Percentiles rank a stretch among this genome's conserved stretches.
phyloP scores from a whole-genome alignment of 2,329 filamentous ascomycete genomes.

The Fusarium nygamai region DNA sequence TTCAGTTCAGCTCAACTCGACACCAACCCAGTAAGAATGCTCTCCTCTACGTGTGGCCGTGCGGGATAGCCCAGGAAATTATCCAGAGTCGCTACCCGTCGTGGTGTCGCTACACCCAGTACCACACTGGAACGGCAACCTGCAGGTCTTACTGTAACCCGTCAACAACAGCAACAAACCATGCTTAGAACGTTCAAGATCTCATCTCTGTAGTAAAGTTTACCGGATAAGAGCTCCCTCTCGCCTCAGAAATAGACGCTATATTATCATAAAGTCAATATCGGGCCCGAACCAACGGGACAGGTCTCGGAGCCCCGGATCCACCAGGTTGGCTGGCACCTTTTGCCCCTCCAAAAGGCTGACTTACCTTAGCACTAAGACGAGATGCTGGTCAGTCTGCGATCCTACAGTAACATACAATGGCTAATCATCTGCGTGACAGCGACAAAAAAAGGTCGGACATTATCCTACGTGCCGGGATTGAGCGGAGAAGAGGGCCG shows the following conservation, averaged over 20 bases:
- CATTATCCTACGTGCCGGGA: slow-evolving; percentile 24
- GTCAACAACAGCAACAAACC: not conserved
- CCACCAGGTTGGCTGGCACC: not conserved
- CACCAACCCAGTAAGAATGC: not conserved
- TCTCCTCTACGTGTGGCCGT: not conserved
- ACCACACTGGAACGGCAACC: slow-evolving; percentile 13
- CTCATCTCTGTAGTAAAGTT: not conserved
- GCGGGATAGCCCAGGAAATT: slow-evolving; percentile 14
- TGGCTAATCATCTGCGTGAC: not conserved
- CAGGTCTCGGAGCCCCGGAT: not conserved
- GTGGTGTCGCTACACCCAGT: slow-evolving; percentile 10
- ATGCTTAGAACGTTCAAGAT: not conserved
- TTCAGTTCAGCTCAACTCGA: not conserved
- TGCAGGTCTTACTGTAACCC: not conserved
- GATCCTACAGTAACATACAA: slow-evolving; percentile 24
- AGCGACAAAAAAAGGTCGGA: slow-evolving; percentile 25
- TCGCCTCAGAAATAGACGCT: not conserved
- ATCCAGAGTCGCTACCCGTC: slow-evolving; percentile 3
- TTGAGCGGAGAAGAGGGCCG: slow-evolving; percentile 4
- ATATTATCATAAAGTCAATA: slow-evolving; percentile 17
- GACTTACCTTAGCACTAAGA: not conserved
- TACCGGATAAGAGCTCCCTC: not conserved
- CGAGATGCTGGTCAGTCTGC: slow-evolving; percentile 19
- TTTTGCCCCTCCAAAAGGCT: not conserved
- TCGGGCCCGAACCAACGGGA: not conserved